These are phyloP conservation scores for Aspergillus viridinutans DNA, from an alignment of 2,329 filamentous ascomycete species.

Conservation along the genomic window DNA sequence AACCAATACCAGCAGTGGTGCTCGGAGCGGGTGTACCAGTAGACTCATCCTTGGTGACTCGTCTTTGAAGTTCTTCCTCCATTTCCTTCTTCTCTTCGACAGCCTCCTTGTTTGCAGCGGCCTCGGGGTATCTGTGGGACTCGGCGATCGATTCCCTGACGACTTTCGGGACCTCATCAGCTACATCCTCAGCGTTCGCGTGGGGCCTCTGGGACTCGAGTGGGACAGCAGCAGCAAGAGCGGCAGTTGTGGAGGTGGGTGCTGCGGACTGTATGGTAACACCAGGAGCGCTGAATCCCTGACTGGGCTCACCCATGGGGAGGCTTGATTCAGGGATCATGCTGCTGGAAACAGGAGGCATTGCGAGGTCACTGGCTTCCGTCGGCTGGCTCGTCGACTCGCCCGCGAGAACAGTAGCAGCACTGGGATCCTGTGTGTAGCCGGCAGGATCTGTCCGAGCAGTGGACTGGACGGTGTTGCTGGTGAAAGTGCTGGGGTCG, in stretches of 20 bases:
- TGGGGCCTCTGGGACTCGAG: conserved; percentile 34
- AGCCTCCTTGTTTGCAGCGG: conserved; percentile 62
- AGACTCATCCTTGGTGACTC: conserved; percentile 33
- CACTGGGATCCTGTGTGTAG: conserved; percentile 70
- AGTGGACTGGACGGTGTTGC: conserved; percentile 66
- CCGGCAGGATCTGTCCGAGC: conserved; percentile 71
- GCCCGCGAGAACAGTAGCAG: conserved; percentile 39
- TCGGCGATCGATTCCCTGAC: conserved; percentile 44
- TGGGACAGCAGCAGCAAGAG: conserved; percentile 42
- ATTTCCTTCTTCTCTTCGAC: conserved; percentile 71
- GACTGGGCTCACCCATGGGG: conserved; percentile 54
- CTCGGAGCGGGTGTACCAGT: conserved; percentile 29
- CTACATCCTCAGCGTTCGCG: conserved; percentile 17
- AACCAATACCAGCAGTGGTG: conserved; percentile 46
- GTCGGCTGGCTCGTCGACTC: conserved; percentile 13
- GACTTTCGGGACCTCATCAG: conserved; percentile 37
- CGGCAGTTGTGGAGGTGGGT: conserved; percentile 45
- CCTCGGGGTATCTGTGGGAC: conserved; percentile 64
- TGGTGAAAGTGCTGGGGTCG: conserved; percentile 57
- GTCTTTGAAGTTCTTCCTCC: conserved; percentile 67
- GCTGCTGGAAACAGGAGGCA: conserved; percentile 57
- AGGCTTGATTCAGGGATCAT: conserved; percentile 81
- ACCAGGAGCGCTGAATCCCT: conserved; percentile 49
- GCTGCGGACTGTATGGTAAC: conserved; percentile 50
- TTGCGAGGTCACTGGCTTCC: conserved; percentile 41